These are phyloP conservation scores for Aaosphaeria pasadenensis DNA, from an alignment of 2,329 filamentous ascomycete species.

Conservation along the genomic window DNA sequence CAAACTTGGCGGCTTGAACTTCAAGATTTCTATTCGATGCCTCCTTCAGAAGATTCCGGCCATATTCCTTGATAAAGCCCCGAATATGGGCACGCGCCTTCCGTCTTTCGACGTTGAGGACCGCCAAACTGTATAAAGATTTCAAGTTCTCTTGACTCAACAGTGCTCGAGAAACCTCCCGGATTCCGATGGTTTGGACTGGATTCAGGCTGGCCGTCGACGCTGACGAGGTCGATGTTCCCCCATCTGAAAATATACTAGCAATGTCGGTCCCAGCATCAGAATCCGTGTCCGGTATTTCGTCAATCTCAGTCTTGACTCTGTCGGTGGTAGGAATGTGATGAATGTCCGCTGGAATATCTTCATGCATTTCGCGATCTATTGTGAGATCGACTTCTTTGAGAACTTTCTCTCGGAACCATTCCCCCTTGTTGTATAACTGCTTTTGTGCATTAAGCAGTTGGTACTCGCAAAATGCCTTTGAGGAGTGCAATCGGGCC, in stretches of 20 bases:
- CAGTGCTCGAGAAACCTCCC: not conserved
- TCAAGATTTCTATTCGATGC: not conserved
- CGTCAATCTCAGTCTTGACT: not conserved
- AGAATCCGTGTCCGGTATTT: not conserved
- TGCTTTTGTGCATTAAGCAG: slow-evolving; percentile 12
- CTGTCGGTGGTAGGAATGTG: not conserved
- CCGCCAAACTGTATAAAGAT: not conserved
- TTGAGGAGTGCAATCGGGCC: slow-evolving; percentile 6
- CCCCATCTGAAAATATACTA: not conserved
- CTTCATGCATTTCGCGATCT: not conserved
- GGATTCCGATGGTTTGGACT: not conserved
- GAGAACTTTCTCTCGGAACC: slow-evolving; percentile 27
- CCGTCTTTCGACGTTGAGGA: not conserved
- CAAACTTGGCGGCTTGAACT: not conserved
- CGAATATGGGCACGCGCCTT: not conserved
- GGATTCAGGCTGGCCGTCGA: not conserved
- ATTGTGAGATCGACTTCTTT: slow-evolving; percentile 1
- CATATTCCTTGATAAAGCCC: not conserved
- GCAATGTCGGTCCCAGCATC: not conserved
- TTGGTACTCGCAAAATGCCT: slow-evolving; percentile 27
- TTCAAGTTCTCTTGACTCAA: not conserved
- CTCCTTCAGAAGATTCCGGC: not conserved
- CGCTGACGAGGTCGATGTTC: not conserved
- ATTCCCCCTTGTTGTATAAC: slow-evolving; percentile 20
- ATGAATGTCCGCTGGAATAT: not conserved